These are phyloP conservation scores for Chlorencoelia australis DNA, from an alignment of 2,329 filamentous ascomycete species.

Conservation along the genomic window DNA sequence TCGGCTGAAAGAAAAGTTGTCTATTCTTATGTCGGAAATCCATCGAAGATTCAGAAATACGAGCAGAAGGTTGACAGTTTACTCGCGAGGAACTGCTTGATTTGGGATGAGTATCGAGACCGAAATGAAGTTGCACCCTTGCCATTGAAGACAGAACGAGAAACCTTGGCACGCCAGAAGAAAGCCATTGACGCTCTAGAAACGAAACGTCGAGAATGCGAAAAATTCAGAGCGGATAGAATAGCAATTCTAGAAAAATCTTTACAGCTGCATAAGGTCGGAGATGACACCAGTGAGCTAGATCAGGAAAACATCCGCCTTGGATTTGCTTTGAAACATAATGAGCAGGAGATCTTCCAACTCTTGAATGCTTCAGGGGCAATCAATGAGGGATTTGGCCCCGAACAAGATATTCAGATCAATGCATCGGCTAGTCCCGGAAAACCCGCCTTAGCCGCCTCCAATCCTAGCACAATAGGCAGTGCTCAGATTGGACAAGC, in stretches of 20 bases:
- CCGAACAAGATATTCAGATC: no score
- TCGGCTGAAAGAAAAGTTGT: slow-evolving; percentile 22
- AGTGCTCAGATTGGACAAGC: slow-evolving; percentile 24
- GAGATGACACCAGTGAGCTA: slow-evolving; percentile 16
- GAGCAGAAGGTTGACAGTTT: slow-evolving; percentile 12
- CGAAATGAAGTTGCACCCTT: slow-evolving; percentile 12
- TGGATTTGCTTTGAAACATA: no score
- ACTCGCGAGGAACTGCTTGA: slow-evolving; percentile 15
- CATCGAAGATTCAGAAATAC: slow-evolving; percentile 15
- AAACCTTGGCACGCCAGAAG: slow-evolving; percentile 15
- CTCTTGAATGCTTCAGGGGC: slow-evolving; percentile 21
- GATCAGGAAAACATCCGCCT: no score
- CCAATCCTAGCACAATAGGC: slow-evolving; percentile 15
- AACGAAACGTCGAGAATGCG: slow-evolving; percentile 1
- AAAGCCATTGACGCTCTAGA: slow-evolving; percentile 14
- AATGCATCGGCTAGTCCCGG: slow-evolving; percentile 8
- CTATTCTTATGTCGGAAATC: slow-evolving; percentile 15
- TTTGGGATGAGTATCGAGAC: slow-evolving; percentile 18
- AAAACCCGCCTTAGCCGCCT: background rate
- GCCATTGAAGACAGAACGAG: slow-evolving; percentile 18
- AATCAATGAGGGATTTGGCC: slow-evolving; percentile 23
- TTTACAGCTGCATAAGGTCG: slow-evolving; percentile 14
- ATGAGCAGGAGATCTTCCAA: no score
- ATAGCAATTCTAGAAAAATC: no score
- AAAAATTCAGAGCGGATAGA: no score